These are phyloP conservation scores for Lotmaria passim DNA, from an alignment of 208 protist genomes.

Conservation along the genomic window DNA sequence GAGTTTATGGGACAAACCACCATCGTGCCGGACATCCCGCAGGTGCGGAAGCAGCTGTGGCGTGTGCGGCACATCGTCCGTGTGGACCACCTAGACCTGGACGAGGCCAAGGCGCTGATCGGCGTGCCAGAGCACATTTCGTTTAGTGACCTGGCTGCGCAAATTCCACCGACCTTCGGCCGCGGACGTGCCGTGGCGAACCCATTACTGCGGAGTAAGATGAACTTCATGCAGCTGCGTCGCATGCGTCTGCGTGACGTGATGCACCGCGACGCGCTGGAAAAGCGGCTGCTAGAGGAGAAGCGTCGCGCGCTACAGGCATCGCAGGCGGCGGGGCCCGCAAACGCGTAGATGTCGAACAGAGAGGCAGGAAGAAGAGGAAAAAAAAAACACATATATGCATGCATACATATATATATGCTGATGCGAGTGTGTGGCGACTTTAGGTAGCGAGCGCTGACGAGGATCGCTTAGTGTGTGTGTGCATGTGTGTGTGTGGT, in stretches of 20 bases:
- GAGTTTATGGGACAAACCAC: constrained; percentile 87
- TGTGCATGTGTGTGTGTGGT: constrained; percentile 17
- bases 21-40: constrained; percentile 81
- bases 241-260: constrained; percentile 85
- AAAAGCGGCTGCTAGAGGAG: constrained; percentile 76
- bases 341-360: not conserved
- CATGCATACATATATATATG: not conserved
- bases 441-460: not conserved
- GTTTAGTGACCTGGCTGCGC: constrained; percentile 69
- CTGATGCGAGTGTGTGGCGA: not conserved
- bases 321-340: not conserved
- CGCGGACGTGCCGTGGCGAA: constrained; percentile 41
- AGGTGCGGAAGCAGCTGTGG: constrained; percentile 77
- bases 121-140: constrained; percentile 81
- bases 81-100: constrained; percentile 78
- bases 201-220: constrained; percentile 69
- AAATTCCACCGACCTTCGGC: constrained; percentile 73
- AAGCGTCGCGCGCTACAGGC: constrained; percentile 33
- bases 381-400: too few relatives aligned
- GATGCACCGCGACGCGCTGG: constrained; percentile 76
- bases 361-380: not conserved
- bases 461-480: not conserved
- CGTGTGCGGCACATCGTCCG: constrained; percentile 77
- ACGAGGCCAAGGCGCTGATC: constrained; percentile 81
- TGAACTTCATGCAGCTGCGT: constrained; percentile 84